Evolutionary conservation across 1,139 yeast genomes (phyloP).

Genomic region (Magnusiomyces sp.): DNA sequence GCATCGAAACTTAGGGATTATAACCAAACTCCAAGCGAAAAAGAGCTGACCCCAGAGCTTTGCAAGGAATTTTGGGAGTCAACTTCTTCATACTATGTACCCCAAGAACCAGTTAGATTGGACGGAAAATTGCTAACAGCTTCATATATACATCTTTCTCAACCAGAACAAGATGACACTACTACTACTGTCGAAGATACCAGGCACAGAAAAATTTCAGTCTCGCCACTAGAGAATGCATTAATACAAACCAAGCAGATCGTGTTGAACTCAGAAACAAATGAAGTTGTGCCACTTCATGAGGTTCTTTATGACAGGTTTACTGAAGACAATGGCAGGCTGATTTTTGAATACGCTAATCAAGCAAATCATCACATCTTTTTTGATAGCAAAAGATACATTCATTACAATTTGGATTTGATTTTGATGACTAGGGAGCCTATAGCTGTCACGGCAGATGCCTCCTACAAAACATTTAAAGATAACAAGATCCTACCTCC

Average conservation of each 20-base stretch:
- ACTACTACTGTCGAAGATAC: no score
- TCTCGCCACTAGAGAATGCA: neutral
- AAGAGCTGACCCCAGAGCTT: no score
- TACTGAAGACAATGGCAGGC: neutral
- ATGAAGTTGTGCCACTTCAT: slow-evolving; percentile 3
- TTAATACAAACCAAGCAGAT: neutral
- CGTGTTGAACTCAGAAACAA: slow-evolving; percentile 2
- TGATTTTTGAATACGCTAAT: neutral
- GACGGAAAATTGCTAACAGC: no score
- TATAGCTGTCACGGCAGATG: slow-evolving; percentile 5
- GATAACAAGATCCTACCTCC: slow-evolving; percentile 6
- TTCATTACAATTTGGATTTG: slow-evolving; percentile 6
- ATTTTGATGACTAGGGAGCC: slow-evolving; percentile 11
- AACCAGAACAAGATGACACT: no score
- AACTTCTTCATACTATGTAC: no score
- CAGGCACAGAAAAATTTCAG: neutral
- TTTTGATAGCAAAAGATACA: neutral
- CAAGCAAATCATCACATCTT: neutral
- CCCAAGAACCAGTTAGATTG: no score
- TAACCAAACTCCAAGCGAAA: no score
- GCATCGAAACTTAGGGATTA: neutral
- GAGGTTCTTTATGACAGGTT: slow-evolving; percentile 1
- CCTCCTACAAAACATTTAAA: neutral
- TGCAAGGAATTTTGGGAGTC: no score
- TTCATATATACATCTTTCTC: no score